These are phyloP conservation scores for Microcyclosporella mali DNA, from an alignment of 2,329 filamentous ascomycete genomes.

Conservation along the genomic window DNA sequence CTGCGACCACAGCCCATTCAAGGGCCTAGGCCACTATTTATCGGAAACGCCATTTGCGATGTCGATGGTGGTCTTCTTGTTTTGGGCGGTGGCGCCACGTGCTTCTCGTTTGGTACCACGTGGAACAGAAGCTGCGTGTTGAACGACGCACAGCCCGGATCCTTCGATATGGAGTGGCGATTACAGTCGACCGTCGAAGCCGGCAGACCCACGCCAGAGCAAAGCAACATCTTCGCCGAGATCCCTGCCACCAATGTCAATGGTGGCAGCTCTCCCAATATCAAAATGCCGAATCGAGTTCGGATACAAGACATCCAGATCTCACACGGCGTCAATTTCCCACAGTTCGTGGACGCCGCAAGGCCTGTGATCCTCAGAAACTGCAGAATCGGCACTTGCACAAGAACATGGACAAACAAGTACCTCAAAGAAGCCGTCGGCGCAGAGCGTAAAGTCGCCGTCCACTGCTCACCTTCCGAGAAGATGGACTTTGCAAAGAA, in stretches of 20 bases:
- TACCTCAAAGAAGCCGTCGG: slow-evolving; percentile 62
- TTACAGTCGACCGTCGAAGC: slow-evolving; percentile 21
- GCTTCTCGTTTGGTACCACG: slow-evolving; percentile 83
- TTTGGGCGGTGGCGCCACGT: slow-evolving; percentile 75
- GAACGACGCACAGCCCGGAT: slow-evolving; percentile 20
- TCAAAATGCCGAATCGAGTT: slow-evolving; percentile 15
- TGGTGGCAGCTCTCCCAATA: neutral
- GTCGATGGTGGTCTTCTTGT: slow-evolving; percentile 52
- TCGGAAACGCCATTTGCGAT: slow-evolving; percentile 57
- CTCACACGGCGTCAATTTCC: slow-evolving; percentile 52
- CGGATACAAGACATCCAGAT: slow-evolving; percentile 50
- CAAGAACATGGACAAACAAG: slow-evolving; percentile 58
- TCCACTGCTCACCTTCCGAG: slow-evolving; percentile 61
- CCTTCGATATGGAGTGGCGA: slow-evolving; percentile 25
- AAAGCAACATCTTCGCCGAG: slow-evolving; percentile 11
- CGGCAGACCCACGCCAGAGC: slow-evolving; percentile 15
- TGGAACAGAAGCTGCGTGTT: slow-evolving; percentile 60
- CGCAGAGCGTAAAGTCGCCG: slow-evolving; percentile 58
- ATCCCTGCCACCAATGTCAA: slow-evolving; percentile 1
- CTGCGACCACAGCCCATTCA: slow-evolving; percentile 25
- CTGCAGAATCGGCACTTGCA: slow-evolving; percentile 62
- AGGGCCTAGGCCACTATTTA: slow-evolving; percentile 58
- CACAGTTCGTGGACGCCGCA: slow-evolving; percentile 50
- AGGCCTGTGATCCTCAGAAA: slow-evolving; percentile 61
- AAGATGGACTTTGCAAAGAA: slow-evolving; percentile 77